Evolutionary conservation across 495 filamentous ascomycete species (phyloP).

Genomic region (Tirmania nivea): DNA sequence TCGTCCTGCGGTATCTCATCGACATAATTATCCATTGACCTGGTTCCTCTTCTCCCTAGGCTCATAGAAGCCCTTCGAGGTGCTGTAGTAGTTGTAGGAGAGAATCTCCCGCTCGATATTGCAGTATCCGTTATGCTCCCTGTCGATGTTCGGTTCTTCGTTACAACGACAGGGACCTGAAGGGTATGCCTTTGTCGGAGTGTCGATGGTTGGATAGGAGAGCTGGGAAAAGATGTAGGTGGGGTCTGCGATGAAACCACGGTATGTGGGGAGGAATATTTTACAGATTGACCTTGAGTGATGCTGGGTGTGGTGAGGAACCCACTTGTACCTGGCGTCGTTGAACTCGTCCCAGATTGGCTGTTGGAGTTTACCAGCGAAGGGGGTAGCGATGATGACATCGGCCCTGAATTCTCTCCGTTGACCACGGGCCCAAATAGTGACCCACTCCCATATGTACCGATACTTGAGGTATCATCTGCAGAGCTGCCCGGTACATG

Average conservation of each 20-base stretch:
- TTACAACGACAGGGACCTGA: slow-evolving; percentile 46
- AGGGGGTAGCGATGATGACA: background rate
- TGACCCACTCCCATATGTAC: background rate
- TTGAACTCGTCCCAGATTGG: background rate
- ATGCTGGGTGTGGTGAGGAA: background rate
- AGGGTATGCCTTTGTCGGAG: slow-evolving; percentile 60
- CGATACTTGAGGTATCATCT: background rate
- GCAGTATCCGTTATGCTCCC: slow-evolving; percentile 39
- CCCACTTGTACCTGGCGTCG: background rate
- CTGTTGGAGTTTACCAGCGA: background rate
- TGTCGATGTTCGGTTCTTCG: slow-evolving; percentile 27
- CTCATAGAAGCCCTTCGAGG: slow-evolving; percentile 59
- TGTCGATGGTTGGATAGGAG: background rate
- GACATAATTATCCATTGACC: slow-evolving; percentile 55
- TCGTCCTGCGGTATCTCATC: slow-evolving; percentile 76
- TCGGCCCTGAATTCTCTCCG: background rate
- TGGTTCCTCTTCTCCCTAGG: slow-evolving; percentile 57
- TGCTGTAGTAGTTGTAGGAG: slow-evolving; percentile 32
- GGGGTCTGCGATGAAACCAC: background rate
- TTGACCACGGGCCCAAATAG: background rate
- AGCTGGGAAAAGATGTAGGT: background rate
- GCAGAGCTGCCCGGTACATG: background rate
- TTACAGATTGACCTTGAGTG: background rate
- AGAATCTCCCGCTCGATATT: slow-evolving; percentile 57
- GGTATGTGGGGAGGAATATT: background rate